phyloP scores from a whole-genome alignment of 805 yeast species.

The Pichia kluyveri region DNA sequence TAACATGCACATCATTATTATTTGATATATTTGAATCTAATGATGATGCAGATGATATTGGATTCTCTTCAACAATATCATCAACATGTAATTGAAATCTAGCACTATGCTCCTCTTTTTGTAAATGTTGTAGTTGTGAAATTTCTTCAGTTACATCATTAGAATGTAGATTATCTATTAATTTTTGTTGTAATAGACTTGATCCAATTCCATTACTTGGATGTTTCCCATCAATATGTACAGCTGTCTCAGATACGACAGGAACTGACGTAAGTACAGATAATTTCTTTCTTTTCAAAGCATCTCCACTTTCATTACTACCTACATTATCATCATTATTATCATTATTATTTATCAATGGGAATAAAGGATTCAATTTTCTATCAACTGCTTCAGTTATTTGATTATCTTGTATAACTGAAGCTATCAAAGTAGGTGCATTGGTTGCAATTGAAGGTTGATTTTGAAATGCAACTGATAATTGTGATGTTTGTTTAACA shows the following conservation, averaged over 20 bases:
- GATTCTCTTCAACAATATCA: background rate
- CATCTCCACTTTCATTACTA: background rate
- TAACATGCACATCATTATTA: conserved; percentile 4
- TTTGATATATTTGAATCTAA: background rate
- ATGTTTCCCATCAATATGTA: background rate
- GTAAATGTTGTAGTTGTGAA: background rate
- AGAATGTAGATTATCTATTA: conserved; percentile 9
- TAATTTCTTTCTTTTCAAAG: background rate
- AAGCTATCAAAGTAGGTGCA: background rate
- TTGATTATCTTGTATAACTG: background rate
- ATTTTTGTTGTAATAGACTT: background rate
- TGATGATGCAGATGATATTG: background rate
- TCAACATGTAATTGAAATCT: background rate
- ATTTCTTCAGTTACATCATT: conserved; percentile 4
- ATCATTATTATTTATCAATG: background rate
- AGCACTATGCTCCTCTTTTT: background rate
- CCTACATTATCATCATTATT: background rate
- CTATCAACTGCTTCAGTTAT: conserved; percentile 2
- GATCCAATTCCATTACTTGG: background rate
- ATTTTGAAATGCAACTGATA: conserved; percentile 8
- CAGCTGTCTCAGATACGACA: background rate
- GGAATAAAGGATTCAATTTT: background rate
- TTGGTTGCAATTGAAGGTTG: background rate
- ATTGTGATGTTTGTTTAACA: conserved; percentile 1
- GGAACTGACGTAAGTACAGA: background rate